These are phyloP conservation scores for Curvularia spicifera DNA, from an alignment of 2,329 filamentous ascomycete species.

Conservation along the genomic window DNA sequence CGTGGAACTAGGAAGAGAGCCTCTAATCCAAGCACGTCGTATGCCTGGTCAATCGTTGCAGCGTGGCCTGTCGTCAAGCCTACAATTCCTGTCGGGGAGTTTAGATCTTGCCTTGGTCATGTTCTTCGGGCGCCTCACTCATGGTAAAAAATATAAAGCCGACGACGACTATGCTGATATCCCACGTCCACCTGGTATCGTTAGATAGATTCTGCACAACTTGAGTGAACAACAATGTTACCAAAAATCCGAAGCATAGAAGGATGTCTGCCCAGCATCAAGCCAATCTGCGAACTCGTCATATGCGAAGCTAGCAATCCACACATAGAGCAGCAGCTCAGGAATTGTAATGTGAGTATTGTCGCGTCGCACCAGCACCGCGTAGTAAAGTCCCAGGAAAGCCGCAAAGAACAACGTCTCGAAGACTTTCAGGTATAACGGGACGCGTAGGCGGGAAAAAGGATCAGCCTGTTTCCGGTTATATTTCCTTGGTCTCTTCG, in stretches of 20 bases:
- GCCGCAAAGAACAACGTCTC: constrained; percentile 80
- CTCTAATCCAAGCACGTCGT: constrained; percentile 88
- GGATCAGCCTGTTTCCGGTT: constrained; percentile 57
- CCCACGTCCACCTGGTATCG: constrained; percentile 28
- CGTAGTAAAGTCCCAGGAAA: constrained; percentile 82
- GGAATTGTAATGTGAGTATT: constrained; percentile 68
- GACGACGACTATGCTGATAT: constrained; percentile 69
- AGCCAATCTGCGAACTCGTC: constrained; percentile 77
- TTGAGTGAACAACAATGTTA: constrained; percentile 57
- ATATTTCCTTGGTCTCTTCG: constrained; percentile 79
- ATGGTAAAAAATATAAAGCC: constrained; percentile 73
- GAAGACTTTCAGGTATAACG: constrained; percentile 83
- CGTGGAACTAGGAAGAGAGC: constrained; percentile 87
- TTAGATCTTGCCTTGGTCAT: constrained; percentile 4
- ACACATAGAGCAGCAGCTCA: constrained; percentile 79
- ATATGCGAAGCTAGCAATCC: constrained; percentile 86
- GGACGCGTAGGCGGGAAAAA: constrained; percentile 75
- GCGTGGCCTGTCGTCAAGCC: constrained; percentile 68
- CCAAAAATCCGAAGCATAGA: constrained; percentile 49
- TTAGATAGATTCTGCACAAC: constrained; percentile 7
- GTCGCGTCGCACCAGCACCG: constrained; percentile 78
- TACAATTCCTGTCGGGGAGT: constrained; percentile 62
- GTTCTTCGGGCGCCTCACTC: constrained; percentile 59
- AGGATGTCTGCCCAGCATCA: constrained; percentile 81
- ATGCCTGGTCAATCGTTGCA: constrained; percentile 75